Conservation (phyloP, 192 early-diverging fungal genomes). For the Podochytrium sp. region DNA sequence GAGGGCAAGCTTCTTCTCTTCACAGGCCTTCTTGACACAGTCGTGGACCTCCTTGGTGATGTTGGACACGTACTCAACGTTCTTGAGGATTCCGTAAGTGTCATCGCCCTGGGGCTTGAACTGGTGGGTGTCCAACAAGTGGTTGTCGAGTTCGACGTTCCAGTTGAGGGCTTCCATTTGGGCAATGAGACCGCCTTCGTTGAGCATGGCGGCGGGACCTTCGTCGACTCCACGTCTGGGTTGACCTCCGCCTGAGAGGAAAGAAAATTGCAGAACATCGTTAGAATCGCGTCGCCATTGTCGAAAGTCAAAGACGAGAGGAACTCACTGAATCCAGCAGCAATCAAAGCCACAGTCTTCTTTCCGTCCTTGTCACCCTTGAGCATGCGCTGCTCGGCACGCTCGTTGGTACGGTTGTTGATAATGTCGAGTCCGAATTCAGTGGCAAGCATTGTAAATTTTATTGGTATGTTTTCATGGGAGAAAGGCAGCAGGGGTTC, state of each 20-base stretch:
- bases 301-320: no score
- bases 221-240: slow-evolving; percentile 88
- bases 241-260: slow-evolving; percentile 51
- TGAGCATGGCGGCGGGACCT: slow-evolving; percentile 83
- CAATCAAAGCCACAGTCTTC: slow-evolving; percentile 4
- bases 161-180: slow-evolving; percentile 85
- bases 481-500: background rate
- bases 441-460: background rate
- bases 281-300: background rate
- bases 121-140: slow-evolving; percentile 69
- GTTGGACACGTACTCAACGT: slow-evolving; percentile 79
- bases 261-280: background rate
- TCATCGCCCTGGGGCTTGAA: slow-evolving; percentile 74
- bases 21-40: slow-evolving; percentile 66
- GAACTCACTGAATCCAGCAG: slow-evolving; percentile 2
- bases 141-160: slow-evolving; percentile 71
- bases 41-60: slow-evolving; percentile 72
- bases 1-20: slow-evolving; percentile 76
- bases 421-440: background rate
- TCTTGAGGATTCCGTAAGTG: slow-evolving; percentile 80
- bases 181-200: slow-evolving; percentile 78
- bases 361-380: background rate
- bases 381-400: background rate
- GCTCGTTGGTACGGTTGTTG: background rate
- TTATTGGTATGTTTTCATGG: background rate